Conservation (phyloP, 169 alveolate genomes). For the Miamiensis avidus region DNA sequence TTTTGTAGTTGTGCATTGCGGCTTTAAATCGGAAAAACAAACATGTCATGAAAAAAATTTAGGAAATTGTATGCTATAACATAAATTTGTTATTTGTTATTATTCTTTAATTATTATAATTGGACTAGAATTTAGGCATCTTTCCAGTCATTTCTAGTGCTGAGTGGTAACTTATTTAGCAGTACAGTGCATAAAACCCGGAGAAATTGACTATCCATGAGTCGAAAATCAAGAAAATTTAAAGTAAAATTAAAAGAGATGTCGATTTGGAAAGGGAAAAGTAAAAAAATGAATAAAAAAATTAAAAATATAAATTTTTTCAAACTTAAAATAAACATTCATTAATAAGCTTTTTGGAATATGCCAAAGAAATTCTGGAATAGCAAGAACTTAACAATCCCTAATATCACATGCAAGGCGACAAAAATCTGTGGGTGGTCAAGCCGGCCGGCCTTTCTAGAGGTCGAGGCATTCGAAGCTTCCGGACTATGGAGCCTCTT, state of each 20-base stretch:
- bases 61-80: neutral
- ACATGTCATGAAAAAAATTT: neutral
- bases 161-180: neutral
- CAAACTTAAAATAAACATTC: too few species aligned
- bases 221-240: neutral
- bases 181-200: neutral
- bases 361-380: neutral
- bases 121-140: neutral
- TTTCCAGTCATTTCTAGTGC: neutral
- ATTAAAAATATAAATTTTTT: too few species aligned
- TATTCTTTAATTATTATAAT: too few species aligned
- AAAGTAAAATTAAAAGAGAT: too few species aligned
- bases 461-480: conserved; percentile 54
- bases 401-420: conserved; percentile 17
- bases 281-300: neutral
- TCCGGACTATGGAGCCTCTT: conserved; percentile 26
- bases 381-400: conserved; percentile 17
- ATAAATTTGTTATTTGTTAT: too few species aligned
- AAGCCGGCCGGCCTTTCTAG: conserved; percentile 49
- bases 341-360: neutral
- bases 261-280: neutral
- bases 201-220: too few species aligned
- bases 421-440: conserved; percentile 44
- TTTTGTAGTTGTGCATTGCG: neutral
- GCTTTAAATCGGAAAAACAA: neutral